Evolutionary conservation across 2,329 filamentous ascomycete genomes (phyloP), one percentile per base, ranked within the genome.

Genomic region (Aspergillus tamarii): DNA sequence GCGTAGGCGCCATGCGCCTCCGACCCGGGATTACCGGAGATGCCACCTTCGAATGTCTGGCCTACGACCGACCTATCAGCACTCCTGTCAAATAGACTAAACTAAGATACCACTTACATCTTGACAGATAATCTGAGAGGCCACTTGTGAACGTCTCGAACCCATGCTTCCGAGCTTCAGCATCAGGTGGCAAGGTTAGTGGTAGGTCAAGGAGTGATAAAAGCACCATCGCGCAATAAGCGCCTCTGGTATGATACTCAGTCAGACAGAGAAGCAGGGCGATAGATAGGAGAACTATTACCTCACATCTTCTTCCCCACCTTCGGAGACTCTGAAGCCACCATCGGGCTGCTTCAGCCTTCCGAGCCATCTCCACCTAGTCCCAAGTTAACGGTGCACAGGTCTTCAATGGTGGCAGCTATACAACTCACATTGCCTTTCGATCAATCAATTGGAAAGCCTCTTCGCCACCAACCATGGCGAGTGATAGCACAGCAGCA

Each of bases 1-100:
- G 94, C 92, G 81, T 98, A 99, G 67, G 93, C 95, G 65, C 95
- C 95, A 80, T 99, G 95, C 60, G 94, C 95, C 84, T 99, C 95
- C 67, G 91, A 89, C 64, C 90, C 90, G 59, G 94, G 95, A 67
- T 90, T 89, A 61, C 88, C 91, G 68, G 92, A 94, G 70, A 99
- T 93, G 56, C 95, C 95, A 67, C 95, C 95, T 82, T 99, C 95
- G 78, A 91, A 97, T 12, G 92, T 96, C 84, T 98, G 94, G 76
- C 91, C 91, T 93, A 60, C 41, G 41, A 21, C 32, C 54, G 41
- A 21, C 32, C 54, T 32, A 60, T 72, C 57, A 72, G 66, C 65
- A 63, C 61, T 55, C 28, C 43, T 45, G 46, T 63, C 45, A 62
- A 48, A 41, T 23, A 9, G 43, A 9, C 21, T 57, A 28, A 54